Percentiles rank a stretch among this genome's conserved stretches.
Evolutionary conservation across 2,329 filamentous ascomycete species (phyloP).

Genomic region (Myriosclerotinia duriaeana): DNA sequence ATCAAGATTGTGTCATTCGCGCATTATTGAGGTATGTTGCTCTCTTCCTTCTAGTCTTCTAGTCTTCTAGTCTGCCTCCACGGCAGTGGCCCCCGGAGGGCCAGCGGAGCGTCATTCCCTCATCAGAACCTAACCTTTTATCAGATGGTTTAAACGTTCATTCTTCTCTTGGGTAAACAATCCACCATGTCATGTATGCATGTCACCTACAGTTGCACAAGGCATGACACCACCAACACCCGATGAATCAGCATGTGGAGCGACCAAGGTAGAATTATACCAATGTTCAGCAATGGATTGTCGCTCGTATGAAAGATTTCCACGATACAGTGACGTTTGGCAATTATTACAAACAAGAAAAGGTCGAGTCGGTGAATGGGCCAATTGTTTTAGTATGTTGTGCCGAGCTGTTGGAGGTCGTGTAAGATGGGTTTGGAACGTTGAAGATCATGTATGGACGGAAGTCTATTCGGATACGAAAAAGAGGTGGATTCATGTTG

Average conservation of each 20-base stretch:
- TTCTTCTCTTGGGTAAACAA: conserved; percentile 99
- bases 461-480: conserved; percentile 95
- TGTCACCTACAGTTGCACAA: conserved; percentile 76
- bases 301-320: conserved; percentile 81
- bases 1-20: conserved; percentile 93
- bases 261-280: conserved; percentile 85
- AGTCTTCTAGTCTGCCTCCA: background rate
- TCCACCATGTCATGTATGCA: conserved; percentile 78
- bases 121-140: background rate
- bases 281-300: conserved; percentile 77
- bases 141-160: conserved; percentile 90
- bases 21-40: conserved; percentile 74
- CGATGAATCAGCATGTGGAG: conserved; percentile 86
- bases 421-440: conserved; percentile 97
- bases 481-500: conserved; percentile 93
- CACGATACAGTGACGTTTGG: conserved; percentile 94
- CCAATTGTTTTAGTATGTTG: conserved; percentile 98
- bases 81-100: too few relatives aligned
- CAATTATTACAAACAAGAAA: conserved; percentile 80
- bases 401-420: conserved; percentile 88
- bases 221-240: conserved; percentile 83
- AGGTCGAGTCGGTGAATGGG: conserved; percentile 92
- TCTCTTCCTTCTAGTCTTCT: conserved; percentile 23
- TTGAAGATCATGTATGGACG: conserved; percentile 96
- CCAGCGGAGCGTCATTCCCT: too few relatives aligned